Percentiles rank a stretch among this genome's conserved stretches.
Conservation (phyloP, 768 basidiomycete genomes). For the Pulveroboletus sp. region DNA sequence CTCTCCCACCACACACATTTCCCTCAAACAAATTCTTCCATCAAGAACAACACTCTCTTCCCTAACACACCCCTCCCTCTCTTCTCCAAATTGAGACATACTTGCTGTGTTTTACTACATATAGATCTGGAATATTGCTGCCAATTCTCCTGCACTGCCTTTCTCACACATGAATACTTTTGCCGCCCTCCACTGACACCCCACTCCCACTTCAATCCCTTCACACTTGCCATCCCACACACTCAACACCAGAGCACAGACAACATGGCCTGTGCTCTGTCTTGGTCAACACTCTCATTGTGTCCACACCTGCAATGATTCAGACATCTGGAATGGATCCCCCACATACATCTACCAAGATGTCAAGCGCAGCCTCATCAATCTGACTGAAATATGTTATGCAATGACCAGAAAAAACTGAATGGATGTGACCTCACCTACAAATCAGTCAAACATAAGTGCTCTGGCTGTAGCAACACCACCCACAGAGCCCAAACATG, state of each 20-base stretch:
- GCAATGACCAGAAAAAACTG: not conserved
- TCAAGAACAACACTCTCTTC: too few relatives aligned
- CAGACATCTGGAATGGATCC: not conserved
- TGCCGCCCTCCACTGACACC: too few relatives aligned
- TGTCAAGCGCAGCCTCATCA: not conserved
- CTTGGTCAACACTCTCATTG: not conserved
- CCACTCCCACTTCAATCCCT: not conserved
- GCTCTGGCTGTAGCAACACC: not conserved
- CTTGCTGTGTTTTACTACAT: too few relatives aligned
- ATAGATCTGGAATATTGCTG: too few relatives aligned
- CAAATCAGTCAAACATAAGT: not conserved
- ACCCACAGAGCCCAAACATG: not conserved
- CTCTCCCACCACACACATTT: too few relatives aligned
- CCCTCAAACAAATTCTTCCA: too few relatives aligned
- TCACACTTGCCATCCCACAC: not conserved
- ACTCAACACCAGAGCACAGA: not conserved
- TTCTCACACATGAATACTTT: too few relatives aligned
- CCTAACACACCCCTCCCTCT: not conserved
- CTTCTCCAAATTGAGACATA: too few relatives aligned
- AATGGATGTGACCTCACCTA: not conserved
- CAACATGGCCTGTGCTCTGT: not conserved
- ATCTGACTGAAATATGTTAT: fast-evolving
- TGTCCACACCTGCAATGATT: not conserved
- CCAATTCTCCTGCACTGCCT: too few relatives aligned
- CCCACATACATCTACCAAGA: not conserved